Evolutionary conservation across 2,329 filamentous ascomycete species (phyloP), one percentile per base, ranked within the genome.

Genomic region (Fusarium camptoceras): DNA sequence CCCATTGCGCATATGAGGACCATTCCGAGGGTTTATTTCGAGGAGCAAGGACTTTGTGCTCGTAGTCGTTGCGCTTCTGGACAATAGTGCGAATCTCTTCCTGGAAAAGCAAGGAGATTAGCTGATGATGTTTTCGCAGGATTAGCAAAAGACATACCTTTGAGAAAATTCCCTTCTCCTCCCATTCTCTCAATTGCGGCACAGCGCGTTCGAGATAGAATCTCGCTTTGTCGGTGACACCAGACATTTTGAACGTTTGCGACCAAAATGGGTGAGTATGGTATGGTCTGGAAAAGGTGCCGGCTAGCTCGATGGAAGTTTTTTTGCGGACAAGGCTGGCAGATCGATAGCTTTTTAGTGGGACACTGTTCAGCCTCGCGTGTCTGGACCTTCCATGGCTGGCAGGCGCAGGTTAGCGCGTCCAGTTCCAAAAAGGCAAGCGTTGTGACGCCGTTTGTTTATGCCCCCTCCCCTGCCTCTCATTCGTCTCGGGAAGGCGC

Each of bases 201-300:
- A 98, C 93, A 4, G 92, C 92, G 73, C 95, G 92, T 83, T 99
- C 96, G 70, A 98, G 88, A 81, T 93, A 98, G 82, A 95, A 98
- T 62, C 95, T 93, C 59, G 95, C 96, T 82, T 98, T 98, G 77
- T 98, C 96, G 69, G 92, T 91, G 62, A 96, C 91, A 43, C 89
- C 91, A 3, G 94, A 88, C 94, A 97, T 97, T 8, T 54, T 70
- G 18, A 28, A 28, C 14, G 43, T 51, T 31, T 53, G 31, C 15
- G 46, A 58, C 48, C 44, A 53, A 42, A 34, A 55, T 18, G 15
- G 39, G 41, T 71, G 43, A 24, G 27, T 69, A 34, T 56, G 41
- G 28, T 47, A 27, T 15, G 14, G 24, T 37, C 34, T 37, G 37
- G 39, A 48, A 34, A 55, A 50, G 18, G 41, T 59, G 27, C 28